Evolutionary conservation across 1,284 basidiomycete species (phyloP), one percentile per base, ranked within the genome.

Genomic region (Cryptococcus maquisensis): DNA sequence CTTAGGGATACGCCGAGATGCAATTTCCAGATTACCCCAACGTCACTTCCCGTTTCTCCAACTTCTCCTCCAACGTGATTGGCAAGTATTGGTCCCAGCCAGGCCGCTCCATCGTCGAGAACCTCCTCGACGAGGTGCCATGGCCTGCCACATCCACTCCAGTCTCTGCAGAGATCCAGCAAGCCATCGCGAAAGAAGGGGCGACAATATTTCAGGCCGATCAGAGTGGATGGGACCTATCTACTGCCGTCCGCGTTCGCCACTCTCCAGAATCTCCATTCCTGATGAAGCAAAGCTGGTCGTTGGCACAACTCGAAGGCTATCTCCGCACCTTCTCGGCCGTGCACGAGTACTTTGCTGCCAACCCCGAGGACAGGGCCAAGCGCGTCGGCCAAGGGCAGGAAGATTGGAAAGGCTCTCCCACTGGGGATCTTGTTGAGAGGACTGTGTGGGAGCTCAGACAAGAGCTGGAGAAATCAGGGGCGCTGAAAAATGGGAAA

Each of bases 51-150:
- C 74, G 86, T 42, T 85, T 90, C 62, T 79, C 60, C 12, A 59
- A 62, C 15, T 53, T 66, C 48, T 56, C 61, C 26, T 39, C 49
- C 40, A 77, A 78, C n/a, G 83, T 81, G 20, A 69, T 91, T 1
- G 89, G 88, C 0, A 81, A 83, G 1, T 83, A 89, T 67, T 93
- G 88, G 82, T 81, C 90, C 61, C 84, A 86, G 49, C 90, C 90
- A 0, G 90, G 90, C 1, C 80, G 90, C 9, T 80, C 80, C 0
- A 86, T 91, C 59, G 78, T 92, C 18, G 86, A 89, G 47, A 81
- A 81, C 10, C 83, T 88, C 61, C 80, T 92, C 0, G 76, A 83
- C 7, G 83, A 83, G 28, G 80, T 92, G 13, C 86, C 86, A 0
- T 81, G 84, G 55, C 84, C 87, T 0, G 66, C 74, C 52, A 62